These are phyloP conservation scores for Starmerella bacillaris DNA, from an alignment of 805 yeast species.

Conservation along the genomic window DNA sequence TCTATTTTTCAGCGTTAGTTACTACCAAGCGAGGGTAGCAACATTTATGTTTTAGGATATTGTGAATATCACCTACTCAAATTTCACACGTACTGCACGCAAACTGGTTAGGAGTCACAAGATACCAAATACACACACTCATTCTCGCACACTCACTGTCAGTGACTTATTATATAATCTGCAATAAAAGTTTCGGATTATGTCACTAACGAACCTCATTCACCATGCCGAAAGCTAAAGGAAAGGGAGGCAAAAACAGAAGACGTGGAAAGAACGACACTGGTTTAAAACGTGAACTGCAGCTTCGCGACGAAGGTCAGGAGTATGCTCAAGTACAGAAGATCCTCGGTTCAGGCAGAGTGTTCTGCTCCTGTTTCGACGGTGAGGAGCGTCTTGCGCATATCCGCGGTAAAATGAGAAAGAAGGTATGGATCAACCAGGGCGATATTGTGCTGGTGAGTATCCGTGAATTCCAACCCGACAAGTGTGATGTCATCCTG, in stretches of 20 bases:
- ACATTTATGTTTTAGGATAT: too few relatives aligned
- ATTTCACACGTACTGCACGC: too few relatives aligned
- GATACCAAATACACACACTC: too few relatives aligned
- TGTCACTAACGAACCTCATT: too few relatives aligned
- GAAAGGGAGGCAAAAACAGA: slow-evolving; percentile 59
- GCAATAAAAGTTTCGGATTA: too few relatives aligned
- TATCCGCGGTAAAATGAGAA: slow-evolving; percentile 96
- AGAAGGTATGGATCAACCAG: slow-evolving; percentile 98
- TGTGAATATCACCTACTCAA: too few relatives aligned
- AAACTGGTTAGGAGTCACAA: too few relatives aligned
- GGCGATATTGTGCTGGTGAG: slow-evolving; percentile 95
- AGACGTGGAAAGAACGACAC: slow-evolving; percentile 96
- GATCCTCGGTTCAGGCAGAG: slow-evolving; percentile 96
- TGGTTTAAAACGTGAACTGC: slow-evolving; percentile 84
- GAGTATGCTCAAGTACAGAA: slow-evolving; percentile 96
- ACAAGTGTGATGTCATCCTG: slow-evolving; percentile 93
- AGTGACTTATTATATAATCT: too few relatives aligned
- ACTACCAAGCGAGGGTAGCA: too few relatives aligned
- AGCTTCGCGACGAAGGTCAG: slow-evolving; percentile 87
- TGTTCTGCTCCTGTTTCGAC: slow-evolving; percentile 89
- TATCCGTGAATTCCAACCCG: slow-evolving; percentile 96
- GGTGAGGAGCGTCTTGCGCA: slow-evolving; percentile 89
- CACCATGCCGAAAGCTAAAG: slow-evolving; percentile 59
- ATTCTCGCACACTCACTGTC: too few relatives aligned
- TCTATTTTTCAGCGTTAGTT: too few relatives aligned